Evolutionary conservation across 805 yeast genomes (phyloP), one percentile per base, ranked within the genome.

Genomic region (Diddensiella transvaalensis): DNA sequence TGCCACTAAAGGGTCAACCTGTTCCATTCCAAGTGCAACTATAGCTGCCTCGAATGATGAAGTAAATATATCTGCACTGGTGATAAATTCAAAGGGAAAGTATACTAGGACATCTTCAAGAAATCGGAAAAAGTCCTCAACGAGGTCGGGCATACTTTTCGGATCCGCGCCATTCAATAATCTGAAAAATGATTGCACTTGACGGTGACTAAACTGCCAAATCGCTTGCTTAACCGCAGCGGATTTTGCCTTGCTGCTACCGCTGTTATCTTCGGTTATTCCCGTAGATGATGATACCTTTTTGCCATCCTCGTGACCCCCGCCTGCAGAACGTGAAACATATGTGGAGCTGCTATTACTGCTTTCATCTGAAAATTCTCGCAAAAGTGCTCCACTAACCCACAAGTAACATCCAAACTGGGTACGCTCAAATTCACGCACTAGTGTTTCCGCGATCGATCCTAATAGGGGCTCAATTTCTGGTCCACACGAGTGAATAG

Each of bases 61-160:
- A 24, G 51, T 46, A 33, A 67, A 53, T 42, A 66, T 46, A 42
- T 70, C 67, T 23, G 70, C 63, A 21, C 21, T 45, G 46, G 71
- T 65, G 11, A 81, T 71, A 40, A 80, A 71, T 52, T 76, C 69
- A 47, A 73, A 66, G 0, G 89, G 87, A 62, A 76, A 85, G 61
- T 79, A 87, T 84, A 85, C 84, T 45, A 89, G 66, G 44, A 87
- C 70, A 61, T 88, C 96, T 53, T 77, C 73, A 68, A 83, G 74
- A 85, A 87, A 82, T 53, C 90, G 72, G 74, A 83, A 87, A 62
- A 83, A 90, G 69, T 90, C 96, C 67, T 91, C 96, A 41, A 89
- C 72, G 24, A 86, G 74, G 63, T 88, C 96, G 2, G 87, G 82
- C 40, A 74, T 54, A 42, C 67, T 70, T 18, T 56, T 52, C 23